Evolutionary conservation across 2,329 filamentous ascomycete genomes (phyloP).

Genomic region (Fusarium neocosmosporiellum): DNA sequence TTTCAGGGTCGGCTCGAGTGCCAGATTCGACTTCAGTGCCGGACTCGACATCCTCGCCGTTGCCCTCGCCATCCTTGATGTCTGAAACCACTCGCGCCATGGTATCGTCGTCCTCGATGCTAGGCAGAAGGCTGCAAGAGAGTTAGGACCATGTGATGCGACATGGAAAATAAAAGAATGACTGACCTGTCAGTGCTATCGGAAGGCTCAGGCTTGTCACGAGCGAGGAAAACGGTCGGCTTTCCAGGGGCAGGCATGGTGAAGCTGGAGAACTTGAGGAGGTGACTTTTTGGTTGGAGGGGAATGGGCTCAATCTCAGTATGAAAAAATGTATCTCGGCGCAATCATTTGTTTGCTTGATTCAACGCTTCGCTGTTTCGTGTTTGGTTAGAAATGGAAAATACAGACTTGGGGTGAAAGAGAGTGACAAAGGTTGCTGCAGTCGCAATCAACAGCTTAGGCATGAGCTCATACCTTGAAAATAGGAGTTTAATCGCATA

Average conservation of each 20-base stretch:
- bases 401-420: neutral
- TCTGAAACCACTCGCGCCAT: slow-evolving; percentile 15
- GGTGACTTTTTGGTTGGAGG: no score
- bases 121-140: slow-evolving; percentile 10
- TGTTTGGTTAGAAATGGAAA: neutral
- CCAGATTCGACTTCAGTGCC: neutral
- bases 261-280: neutral
- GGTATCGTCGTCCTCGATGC: slow-evolving; percentile 19
- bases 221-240: slow-evolving; percentile 37
- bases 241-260: slow-evolving; percentile 27
- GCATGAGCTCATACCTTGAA: neutral
- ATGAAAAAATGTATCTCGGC: no score
- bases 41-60: neutral
- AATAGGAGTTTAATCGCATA: neutral
- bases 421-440: neutral
- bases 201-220: slow-evolving; percentile 20
- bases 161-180: neutral
- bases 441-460: neutral
- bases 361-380: neutral
- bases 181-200: slow-evolving; percentile 29
- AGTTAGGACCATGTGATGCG: neutral
- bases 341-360: neutral
- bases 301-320: neutral
- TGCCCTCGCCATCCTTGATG: slow-evolving; percentile 12
- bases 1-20: neutral